Base-by-base conservation (phyloP, 495 filamentous ascomycete species). In the Penicillium dipodomyicola region DNA sequence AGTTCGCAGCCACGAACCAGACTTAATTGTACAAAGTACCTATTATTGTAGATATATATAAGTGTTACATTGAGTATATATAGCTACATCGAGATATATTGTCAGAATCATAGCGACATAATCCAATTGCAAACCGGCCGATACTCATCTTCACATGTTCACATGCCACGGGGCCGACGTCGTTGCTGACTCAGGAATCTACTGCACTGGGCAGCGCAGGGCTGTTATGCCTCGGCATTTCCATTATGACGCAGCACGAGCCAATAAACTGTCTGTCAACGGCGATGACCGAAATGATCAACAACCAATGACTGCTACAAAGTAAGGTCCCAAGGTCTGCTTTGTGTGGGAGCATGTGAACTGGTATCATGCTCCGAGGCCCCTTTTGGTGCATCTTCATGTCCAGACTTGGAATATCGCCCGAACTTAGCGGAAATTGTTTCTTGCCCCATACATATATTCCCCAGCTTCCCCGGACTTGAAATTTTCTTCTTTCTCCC, bases 171-270 rank as follows among this genome's bases (percentile, higher is more conserved):
- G 29, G 11, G 19, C 27, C 7, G 23, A 29, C 15, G 40, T 5
- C 9, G 44, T 9, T 20, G 25, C 35, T 52, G 49, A 52, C 32
- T 52, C 33, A 52, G 49, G 33, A 39, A 33, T 30, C 30, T 15
- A 19, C 33, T 15, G 12, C 12, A 22, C 15, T 4, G 30, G 1
- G 8, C 30, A 33, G 30, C 1, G 5, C 23, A 37, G 23, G 15
- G 8, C 44, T 48, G n/a, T 32, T 44, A 20, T 45, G 57, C 72
- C 72, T 76, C 72, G 72, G 72, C 61, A 70, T 42, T 54, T 49
- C 8, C 14, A 30, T 46, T 42, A 70, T 72, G 69, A 75, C 69
- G 67, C 70, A 64, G 50, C 22, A 35, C 23, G 25, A 49, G 35
- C 56, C 63, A 58, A 64, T 67, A 54, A 61, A 3, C 30, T 27